Evolutionary conservation across 352 stramenopile genomes (phyloP).

Genomic region (Blastocystis sp.): DNA sequence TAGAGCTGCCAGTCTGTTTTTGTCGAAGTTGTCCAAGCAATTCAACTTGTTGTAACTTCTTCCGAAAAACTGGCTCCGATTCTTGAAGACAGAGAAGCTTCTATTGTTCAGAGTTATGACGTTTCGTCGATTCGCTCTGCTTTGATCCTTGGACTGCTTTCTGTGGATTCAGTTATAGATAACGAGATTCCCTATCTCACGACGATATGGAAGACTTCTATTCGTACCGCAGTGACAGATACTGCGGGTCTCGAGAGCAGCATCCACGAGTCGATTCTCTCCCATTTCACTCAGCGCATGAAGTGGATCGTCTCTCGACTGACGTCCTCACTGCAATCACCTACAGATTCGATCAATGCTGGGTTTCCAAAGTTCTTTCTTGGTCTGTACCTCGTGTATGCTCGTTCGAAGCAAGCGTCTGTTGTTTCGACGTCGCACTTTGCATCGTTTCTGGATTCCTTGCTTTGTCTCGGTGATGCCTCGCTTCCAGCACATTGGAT

Average conservation of each 20-base stretch:
- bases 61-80: neutral
- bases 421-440: neutral
- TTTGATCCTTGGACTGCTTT: neutral
- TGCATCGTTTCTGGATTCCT: neutral
- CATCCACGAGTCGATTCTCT: neutral
- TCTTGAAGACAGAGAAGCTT: neutral
- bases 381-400: neutral
- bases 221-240: neutral
- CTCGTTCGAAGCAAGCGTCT: neutral
- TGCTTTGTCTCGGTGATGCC: neutral
- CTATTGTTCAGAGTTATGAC: neutral
- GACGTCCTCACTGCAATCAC: neutral
- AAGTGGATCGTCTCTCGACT: neutral
- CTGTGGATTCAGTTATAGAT: neutral
- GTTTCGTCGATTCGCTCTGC: neutral
- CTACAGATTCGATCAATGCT: neutral
- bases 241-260: neutral
- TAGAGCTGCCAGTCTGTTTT: neutral
- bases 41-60: neutral
- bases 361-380: conserved; percentile 9
- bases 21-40: neutral
- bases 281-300: neutral
- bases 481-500: neutral
- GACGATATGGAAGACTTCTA: neutral
- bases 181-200: neutral